These are phyloP conservation scores for Chrysanthemum makinoi DNA, from an alignment of 129 eudicot species.

Conservation along the genomic window DNA sequence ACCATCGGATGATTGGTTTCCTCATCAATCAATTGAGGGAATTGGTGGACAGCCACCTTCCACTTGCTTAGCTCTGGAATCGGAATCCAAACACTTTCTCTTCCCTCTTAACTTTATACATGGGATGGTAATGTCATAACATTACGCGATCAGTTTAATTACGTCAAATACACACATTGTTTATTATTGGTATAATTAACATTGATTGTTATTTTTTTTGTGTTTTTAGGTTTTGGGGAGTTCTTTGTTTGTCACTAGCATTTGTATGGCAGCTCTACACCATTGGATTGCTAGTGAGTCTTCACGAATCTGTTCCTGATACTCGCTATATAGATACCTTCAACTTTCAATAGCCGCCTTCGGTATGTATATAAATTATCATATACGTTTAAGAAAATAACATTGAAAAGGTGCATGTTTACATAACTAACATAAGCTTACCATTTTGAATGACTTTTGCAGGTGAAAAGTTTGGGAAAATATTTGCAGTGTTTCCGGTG, in stretches of 20 bases:
- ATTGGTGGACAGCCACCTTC: too few species aligned
- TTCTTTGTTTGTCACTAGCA: neutral
- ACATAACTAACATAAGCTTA: neutral
- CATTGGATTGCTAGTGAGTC: neutral
- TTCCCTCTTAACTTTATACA: too few species aligned
- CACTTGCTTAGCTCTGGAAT: too few species aligned
- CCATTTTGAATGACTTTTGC: slow-evolving; percentile 1
- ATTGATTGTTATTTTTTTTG: neutral
- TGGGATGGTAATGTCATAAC: too few species aligned
- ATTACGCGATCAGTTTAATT: neutral
- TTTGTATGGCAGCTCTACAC: neutral
- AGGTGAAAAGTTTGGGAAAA: slow-evolving; percentile 66
- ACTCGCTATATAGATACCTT: slow-evolving; percentile 67
- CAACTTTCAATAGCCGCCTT: slow-evolving; percentile 62
- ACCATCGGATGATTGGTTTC: too few species aligned
- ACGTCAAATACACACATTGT: too few species aligned
- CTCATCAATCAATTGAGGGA: too few species aligned
- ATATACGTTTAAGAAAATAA: neutral
- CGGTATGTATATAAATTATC: slow-evolving; percentile 35
- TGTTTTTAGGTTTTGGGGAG: neutral
- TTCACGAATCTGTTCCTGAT: slow-evolving; percentile 35
- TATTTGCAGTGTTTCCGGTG: slow-evolving; percentile 57
- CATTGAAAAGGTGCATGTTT: too few species aligned
- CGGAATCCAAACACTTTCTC: too few species aligned
- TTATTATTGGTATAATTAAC: too few species aligned